Conservation (phyloP, 148 eudicot species). For the Fagopyrum tataricum region DNA sequence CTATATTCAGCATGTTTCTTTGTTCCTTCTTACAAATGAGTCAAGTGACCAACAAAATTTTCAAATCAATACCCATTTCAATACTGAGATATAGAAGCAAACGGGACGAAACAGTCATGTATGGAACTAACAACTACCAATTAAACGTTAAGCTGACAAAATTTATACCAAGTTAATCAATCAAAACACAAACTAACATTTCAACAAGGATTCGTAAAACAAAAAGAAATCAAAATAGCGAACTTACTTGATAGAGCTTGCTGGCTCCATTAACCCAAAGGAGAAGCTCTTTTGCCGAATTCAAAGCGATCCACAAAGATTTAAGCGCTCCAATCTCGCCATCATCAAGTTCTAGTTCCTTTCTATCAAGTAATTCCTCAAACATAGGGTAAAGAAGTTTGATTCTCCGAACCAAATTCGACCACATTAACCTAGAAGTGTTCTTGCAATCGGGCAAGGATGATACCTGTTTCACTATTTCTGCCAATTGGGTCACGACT, state of each 20-base stretch:
- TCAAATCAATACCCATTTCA: not conserved
- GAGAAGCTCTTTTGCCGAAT: slow-evolving; percentile 56
- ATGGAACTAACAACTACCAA: too few species aligned
- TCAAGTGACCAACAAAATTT: not conserved
- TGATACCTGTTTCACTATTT: slow-evolving; percentile 38
- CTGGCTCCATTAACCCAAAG: slow-evolving; percentile 64
- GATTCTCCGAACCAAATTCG: slow-evolving; percentile 62
- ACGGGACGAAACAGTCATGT: too few species aligned
- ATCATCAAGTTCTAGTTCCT: slow-evolving; percentile 19
- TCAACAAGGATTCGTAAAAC: not conserved
- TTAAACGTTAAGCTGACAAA: too few species aligned
- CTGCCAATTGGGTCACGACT: slow-evolving; percentile 36
- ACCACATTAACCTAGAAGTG: slow-evolving; percentile 51
- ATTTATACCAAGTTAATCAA: too few species aligned
- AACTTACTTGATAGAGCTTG: slow-evolving; percentile 75
- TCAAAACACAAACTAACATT: not conserved
- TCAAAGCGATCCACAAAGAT: slow-evolving; percentile 35
- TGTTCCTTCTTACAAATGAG: not conserved
- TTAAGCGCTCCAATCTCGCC: slow-evolving; percentile 36
- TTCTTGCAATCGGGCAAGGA: slow-evolving; percentile 58
- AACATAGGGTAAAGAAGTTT: slow-evolving; percentile 84
- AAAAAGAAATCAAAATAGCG: not conserved
- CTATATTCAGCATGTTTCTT: not conserved
- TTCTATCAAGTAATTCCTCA: slow-evolving; percentile 58
- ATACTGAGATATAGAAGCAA: too few species aligned